phyloP scores from a whole-genome alignment of 805 yeast genomes.

The Starmerella potacharoeniae region DNA sequence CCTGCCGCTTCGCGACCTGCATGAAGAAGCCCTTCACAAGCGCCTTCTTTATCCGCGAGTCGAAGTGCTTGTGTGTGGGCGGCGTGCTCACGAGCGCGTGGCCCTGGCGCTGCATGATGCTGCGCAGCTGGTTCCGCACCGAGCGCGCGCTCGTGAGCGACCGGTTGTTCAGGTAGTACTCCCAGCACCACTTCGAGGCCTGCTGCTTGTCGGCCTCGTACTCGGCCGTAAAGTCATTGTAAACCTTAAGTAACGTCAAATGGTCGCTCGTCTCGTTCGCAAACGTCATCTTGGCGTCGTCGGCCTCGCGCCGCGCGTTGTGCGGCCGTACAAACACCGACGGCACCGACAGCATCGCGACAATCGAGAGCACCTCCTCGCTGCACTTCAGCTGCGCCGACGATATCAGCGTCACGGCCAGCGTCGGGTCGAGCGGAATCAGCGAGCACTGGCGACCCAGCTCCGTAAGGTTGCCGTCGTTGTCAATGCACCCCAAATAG shows the following conservation, averaged over 20 bases:
- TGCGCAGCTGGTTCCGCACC: constrained; percentile 69
- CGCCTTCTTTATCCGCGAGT: constrained; percentile 73
- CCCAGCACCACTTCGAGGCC: constrained; percentile 75
- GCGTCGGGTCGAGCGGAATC: constrained; percentile 91
- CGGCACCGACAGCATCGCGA: constrained; percentile 86
- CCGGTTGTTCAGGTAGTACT: constrained; percentile 72
- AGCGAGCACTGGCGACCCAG: constrained; percentile 83
- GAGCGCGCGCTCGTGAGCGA: constrained; percentile 77
- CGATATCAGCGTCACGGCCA: constrained; percentile 85
- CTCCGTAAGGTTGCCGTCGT: constrained; percentile 81
- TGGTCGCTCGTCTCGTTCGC: constrained; percentile 96
- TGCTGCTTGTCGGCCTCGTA: constrained; percentile 3
- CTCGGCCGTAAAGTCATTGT: constrained; percentile 52
- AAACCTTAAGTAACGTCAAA: constrained; percentile 78
- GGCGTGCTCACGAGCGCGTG: constrained; percentile 62
- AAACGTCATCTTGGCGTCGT: constrained; percentile 74
- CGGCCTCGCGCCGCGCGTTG: constrained; percentile 76
- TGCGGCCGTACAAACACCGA: constrained; percentile 91
- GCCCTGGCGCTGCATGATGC: constrained; percentile 74
- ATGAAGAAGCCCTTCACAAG: constrained; percentile 88
- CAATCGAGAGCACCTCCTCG: constrained; percentile 76
- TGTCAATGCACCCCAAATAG: constrained; percentile 78
- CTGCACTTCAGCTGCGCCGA: constrained; percentile 79
- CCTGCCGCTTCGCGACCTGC: constrained; percentile 92
- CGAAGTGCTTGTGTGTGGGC: constrained; percentile 51